Conservation (phyloP, 208 protist species). For the Trypanosoma boissoni region DNA sequence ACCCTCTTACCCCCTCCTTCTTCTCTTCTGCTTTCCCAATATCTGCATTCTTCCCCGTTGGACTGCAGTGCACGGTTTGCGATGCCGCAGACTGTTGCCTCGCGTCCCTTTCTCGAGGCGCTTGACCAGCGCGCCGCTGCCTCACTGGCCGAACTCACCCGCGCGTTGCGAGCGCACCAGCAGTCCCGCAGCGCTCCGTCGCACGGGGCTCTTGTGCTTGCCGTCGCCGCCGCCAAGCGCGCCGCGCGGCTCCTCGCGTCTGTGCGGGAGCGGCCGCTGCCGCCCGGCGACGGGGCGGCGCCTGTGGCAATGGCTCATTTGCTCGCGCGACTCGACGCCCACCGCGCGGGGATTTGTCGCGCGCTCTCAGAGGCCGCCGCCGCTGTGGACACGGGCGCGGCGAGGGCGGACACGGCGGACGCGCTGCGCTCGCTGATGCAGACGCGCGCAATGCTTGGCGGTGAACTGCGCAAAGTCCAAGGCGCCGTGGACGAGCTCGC, state of each 20-base stretch:
- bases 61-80: background rate
- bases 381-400: conserved; percentile 32
- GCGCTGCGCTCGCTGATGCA: conserved; percentile 71
- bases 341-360: conserved; percentile 41
- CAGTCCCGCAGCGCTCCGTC: conserved; percentile 23
- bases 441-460: conserved; percentile 66
- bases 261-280: conserved; percentile 23
- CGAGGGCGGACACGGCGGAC: conserved; percentile 36
- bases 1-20: too few species aligned
- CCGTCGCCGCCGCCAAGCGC: conserved; percentile 44
- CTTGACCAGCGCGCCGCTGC: conserved; percentile 19
- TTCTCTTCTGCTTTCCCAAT: background rate
- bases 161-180: conserved; percentile 24
- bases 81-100: background rate
- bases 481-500: conserved; percentile 51
- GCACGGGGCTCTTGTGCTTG: conserved; percentile 50
- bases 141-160: conserved; percentile 30
- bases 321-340: conserved; percentile 31
- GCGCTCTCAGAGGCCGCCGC: conserved; percentile 40
- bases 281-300: too few species aligned
- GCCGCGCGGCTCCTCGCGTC: conserved; percentile 32
- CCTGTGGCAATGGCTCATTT: background rate
- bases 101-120: background rate
- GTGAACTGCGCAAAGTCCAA: conserved; percentile 76
- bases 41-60: too few species aligned